Conservation (phyloP, 768 basidiomycete genomes). For the Pulveroboletus sp. region DNA sequence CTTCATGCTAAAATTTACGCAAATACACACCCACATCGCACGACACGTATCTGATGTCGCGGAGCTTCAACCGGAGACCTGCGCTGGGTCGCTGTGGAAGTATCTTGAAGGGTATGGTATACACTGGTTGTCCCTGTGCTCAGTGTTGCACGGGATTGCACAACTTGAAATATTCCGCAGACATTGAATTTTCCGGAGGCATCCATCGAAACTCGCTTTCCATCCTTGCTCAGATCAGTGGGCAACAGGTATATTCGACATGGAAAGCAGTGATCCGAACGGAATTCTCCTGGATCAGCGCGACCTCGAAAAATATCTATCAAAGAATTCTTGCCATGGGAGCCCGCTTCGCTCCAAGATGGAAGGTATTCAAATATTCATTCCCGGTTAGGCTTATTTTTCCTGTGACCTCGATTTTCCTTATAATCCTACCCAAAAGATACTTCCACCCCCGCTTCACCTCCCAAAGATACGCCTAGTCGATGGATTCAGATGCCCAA, state of each 20-base stretch:
- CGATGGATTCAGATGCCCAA: background rate
- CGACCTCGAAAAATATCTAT: background rate
- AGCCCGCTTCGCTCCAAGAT: too few relatives aligned
- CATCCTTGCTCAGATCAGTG: background rate
- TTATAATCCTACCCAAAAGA: background rate
- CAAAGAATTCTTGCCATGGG: too few relatives aligned
- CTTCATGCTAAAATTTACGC: constrained; percentile 9
- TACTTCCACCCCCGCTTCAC: background rate
- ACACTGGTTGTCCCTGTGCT: too few relatives aligned
- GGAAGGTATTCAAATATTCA: too few relatives aligned
- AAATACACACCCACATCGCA: constrained; percentile 11
- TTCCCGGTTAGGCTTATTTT: background rate
- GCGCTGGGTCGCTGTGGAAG: too few relatives aligned
- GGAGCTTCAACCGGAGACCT: background rate
- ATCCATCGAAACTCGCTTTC: too few relatives aligned
- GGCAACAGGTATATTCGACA: too few relatives aligned
- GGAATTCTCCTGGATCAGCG: background rate
- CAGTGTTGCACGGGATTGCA: too few relatives aligned
- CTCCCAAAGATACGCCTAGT: background rate
- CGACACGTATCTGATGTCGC: background rate
- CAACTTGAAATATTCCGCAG: too few relatives aligned
- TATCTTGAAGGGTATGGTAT: background rate
- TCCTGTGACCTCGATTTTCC: background rate
- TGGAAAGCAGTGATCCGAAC: too few relatives aligned
- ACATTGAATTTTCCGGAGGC: too few relatives aligned